These are phyloP conservation scores for Ettlia oleoabundans DNA, from an alignment of 139 green algal genomes.

Conservation along the genomic window DNA sequence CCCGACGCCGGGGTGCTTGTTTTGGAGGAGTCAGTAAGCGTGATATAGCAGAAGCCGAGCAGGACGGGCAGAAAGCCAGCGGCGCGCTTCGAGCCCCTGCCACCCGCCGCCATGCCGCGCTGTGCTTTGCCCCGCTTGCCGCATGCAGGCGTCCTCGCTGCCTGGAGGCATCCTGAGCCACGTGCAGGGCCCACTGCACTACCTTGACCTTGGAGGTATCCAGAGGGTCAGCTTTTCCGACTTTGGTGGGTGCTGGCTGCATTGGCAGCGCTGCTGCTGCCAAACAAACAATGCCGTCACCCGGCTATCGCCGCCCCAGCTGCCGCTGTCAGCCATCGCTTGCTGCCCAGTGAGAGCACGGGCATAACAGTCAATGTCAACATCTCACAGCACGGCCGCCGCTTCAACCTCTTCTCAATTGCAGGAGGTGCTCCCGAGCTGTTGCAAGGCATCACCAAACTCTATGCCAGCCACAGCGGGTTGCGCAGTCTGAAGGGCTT, in stretches of 20 bases:
- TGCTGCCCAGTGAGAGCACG: neutral
- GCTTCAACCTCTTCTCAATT: neutral
- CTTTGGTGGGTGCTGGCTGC: slow-evolving; percentile 21
- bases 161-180: slow-evolving; percentile 8
- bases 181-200: slow-evolving; percentile 14
- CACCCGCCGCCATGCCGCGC: neutral
- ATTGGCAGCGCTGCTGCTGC: too few species aligned
- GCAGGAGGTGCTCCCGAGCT: neutral
- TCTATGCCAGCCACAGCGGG: slow-evolving; percentile 13
- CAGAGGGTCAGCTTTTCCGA: neutral
- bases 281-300: too few species aligned
- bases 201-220: neutral
- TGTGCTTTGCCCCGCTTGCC: neutral
- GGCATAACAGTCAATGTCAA: too few species aligned
- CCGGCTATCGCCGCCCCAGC: neutral
- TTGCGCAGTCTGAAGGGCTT: neutral
- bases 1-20: neutral
- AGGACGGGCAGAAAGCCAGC: too few species aligned
- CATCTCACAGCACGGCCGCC: neutral
- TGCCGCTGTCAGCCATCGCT: neutral
- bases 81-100: too few species aligned
- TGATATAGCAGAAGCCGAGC: too few species aligned
- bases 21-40: slow-evolving; percentile 4
- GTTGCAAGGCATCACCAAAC: slow-evolving; percentile 1
- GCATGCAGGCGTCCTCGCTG: neutral